Evolutionary conservation across 306 rosid genomes (phyloP), one percentile per base, ranked within the genome.

Genomic region (Macrotyloma uniflorum): DNA sequence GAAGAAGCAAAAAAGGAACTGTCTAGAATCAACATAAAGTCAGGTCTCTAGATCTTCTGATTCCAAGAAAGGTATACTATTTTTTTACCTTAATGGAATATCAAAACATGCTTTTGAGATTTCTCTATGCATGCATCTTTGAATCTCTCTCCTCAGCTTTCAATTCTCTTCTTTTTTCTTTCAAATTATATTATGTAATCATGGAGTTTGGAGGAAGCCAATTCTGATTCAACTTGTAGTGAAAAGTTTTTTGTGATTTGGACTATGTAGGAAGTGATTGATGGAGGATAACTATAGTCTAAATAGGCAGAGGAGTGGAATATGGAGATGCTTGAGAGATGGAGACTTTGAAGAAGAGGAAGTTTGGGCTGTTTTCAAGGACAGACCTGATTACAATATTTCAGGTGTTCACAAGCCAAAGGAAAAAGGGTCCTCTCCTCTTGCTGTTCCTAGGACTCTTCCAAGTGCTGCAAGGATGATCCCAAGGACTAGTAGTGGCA

Each of bases 311-410:
- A 77, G 63, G 46, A 91, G 89, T 83, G 93, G 83, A 15, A 78
- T 89, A 69, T 94, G 98, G 98, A 89, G 93, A 84, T 86, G 93
- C 3, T 78, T 92, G 22, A 92, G 90, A 81, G 92, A 94, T 77
- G 98, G 89, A 62, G 98, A 94, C 28, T 92, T 90, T 70, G 94
- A 94, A 82, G 98, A 94, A 72, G 90, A 83, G 57, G 97, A 92
- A 30, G 88, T 92, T 68, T 94, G 98, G 98, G 79, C 67, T 53
- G 88, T 84, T 76, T 40, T 90, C 26, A 87, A 85, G 45, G 93
- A 90, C 5, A 83, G 80, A 59, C 68, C 79, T 36, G 74, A 70
- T 22, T 72, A 79, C 38, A 36, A 79, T 32, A 36, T 28, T 57
- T 65, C 78, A 58, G 83, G 63, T 32, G 14, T 74, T 58, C 19